Base-by-base conservation (phyloP, 2,329 filamentous ascomycete species). In the Harringtonia lauricola region DNA sequence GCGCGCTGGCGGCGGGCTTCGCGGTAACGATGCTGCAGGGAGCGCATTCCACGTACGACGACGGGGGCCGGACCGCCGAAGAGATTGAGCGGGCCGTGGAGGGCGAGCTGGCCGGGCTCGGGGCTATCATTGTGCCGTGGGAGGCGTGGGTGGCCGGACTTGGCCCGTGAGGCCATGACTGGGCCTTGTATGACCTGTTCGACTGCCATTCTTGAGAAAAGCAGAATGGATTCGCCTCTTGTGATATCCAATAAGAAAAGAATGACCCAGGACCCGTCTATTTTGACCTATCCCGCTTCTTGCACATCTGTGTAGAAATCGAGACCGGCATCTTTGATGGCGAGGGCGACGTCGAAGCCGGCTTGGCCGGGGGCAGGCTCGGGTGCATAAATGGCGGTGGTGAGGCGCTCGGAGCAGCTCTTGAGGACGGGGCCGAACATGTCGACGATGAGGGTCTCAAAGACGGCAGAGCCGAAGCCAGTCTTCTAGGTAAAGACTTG, bases 41-140 rank as follows among this genome's bases (percentile, higher is more conserved):
- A 5, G 58, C 58, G 8, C 58, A 61, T 29, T 61, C 58, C 14
- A 61, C 58, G 0, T 61, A 61, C 35, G 45, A 57, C 41, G 29
- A 3, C 8, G 44, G 39, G 5, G 47, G 42, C 4, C 53, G 50
- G 45, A 47, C 52, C 14, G 57, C 56, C 0, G 42, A 39, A 2
- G 50, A 59, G 8, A 55, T 58, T 37, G 57, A 60, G 46, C 44
- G 37, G 9, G 51, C 51, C 18, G 52, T 60, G 15, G 58, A 61
- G 36, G 19, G 7, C 3, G 15, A 36, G 13, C 18, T 36, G 12
- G 19, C 35, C 10, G 8, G 7, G 19, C 35, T 12, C 3, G 35
- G 35, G 8, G 35, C 35, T 3, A 15, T 9, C 35, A 7, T 36
- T 4, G 35, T 36, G 35, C 35, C 35, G 13, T 36, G 35, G 35